Evolutionary conservation across 495 filamentous ascomycete species (phyloP), one percentile per base, ranked within the genome.

Genomic region (Penicillium arizonense): DNA sequence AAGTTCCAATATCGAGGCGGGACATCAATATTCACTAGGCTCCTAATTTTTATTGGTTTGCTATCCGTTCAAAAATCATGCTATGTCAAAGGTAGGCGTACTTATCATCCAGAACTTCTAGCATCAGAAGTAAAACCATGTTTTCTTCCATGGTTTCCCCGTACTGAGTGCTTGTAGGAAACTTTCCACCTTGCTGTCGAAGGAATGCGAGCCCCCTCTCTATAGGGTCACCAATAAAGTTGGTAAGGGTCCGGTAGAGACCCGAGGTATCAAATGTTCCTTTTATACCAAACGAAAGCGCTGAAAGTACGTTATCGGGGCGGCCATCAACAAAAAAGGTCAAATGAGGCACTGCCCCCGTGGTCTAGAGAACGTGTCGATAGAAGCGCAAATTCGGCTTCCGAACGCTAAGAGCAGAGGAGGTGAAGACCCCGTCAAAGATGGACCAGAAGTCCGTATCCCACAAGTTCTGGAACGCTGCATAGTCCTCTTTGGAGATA

Each of bases 391-490:
- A 42, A 18, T 61, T 58, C 24, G 66, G 66, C 37, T 69, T 69
- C 16, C 66, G 55, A 50, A 59, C 56, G 4, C 64, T 61, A 24
- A 53, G 57, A 6, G 45, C 46, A 21, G 53, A 62, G 14, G 66
- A 69, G 12, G 66, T 69, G 49, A 69, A 69, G n/a, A 69, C 55
- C 36, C 40, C 44, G 48, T 69, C 50, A 18, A 69, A 69, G 23
- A 67, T 48, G 8, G 36, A 37, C 62, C 62, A 68, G 37, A 50
- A 50, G 4, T 24, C 16, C 36, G 63, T 47, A 6, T 45, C 53
- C 26, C 58, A 33, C 34, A 47, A 51, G 21, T 16, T 34, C 14
- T 51, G 40, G 14, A 67, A 49, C 12, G 53, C 59, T 3, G 50
- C 44, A 26, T 58, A 68, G 36, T 68, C 65, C 34, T 58, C 54